Conservation (phyloP, 495 filamentous ascomycete genomes). For the Penicillium cataractarum region DNA sequence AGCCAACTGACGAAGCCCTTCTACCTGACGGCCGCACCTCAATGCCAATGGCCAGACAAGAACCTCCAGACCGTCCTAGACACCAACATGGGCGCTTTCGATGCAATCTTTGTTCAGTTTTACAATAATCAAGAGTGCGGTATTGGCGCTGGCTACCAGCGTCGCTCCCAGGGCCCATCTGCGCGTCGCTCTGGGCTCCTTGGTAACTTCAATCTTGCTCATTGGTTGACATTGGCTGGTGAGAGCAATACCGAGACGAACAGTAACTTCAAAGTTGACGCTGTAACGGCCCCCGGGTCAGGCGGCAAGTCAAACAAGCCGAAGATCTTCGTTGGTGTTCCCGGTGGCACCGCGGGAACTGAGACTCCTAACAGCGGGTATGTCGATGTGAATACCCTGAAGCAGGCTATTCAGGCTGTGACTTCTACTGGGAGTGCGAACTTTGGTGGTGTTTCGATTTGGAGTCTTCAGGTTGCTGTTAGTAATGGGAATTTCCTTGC, state of each 20-base stretch:
- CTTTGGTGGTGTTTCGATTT: conserved; percentile 12
- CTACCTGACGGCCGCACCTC: conserved; percentile 8
- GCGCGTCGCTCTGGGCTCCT: conserved; percentile 7
- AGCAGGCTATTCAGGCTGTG: conserved; percentile 4
- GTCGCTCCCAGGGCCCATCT: conserved; percentile 3
- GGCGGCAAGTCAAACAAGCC: not conserved
- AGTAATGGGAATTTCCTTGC: conserved; percentile 7
- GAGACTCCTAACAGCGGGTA: conserved; percentile 5
- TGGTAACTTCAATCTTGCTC: conserved; percentile 6
- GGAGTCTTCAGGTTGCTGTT: conserved; percentile 3
- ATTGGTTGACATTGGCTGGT: conserved; percentile 5
- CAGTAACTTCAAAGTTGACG: not conserved
- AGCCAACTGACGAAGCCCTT: not conserved
- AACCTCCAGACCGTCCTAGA: conserved; percentile 8
- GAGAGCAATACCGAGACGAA: not conserved
- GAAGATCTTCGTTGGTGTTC: conserved; percentile 13
- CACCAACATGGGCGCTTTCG: conserved; percentile 6
- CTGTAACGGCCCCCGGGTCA: not conserved
- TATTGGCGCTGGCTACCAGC: conserved; percentile 5
- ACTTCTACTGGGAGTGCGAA: not conserved
- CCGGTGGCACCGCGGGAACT: conserved; percentile 1
- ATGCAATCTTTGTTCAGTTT: conserved; percentile 14
- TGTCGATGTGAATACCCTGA: not conserved
- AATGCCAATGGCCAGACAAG: conserved; percentile 11
- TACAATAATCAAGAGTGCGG: conserved; percentile 15